Evolutionary conservation across 2,329 filamentous ascomycete genomes (phyloP), one percentile per base, ranked within the genome.

Genomic region (Didymella segeticola): DNA sequence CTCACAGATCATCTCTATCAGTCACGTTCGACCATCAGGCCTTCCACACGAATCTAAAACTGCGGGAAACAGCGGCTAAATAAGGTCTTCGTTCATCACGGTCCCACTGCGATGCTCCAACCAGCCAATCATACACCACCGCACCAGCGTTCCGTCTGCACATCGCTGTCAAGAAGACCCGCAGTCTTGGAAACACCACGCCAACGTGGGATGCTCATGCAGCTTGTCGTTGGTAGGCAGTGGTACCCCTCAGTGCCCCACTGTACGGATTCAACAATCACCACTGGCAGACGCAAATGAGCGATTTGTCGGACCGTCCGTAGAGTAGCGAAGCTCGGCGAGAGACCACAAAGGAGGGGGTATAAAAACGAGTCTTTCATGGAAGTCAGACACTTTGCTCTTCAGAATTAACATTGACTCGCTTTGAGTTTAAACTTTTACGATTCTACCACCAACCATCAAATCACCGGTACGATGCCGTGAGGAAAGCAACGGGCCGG

Each of bases 181-280:
- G 12, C 14, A 23, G 5, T n/a, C 19, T n/a, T 3, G 34, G n/a
- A 30, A 29, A 27, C 26, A 22, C 41, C 39, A 48, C 48, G n/a
- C n/a, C n/a, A n/a, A n/a, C n/a, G 43, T 25, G 25, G 29, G 39
- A 41, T 25, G 30, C 15, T 29, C 15, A 45, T 49, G 27, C 51
- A 37, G 29, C 51, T 46, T 49, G 39, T 30, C 36, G 27, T 26
- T 26, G 25, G 17, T 23, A 36, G 33, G 17, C 12, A 22, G 12
- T 9, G 19, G 23, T 43, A 36, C 51, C 51, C 51, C 51, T 54
- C 51, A 43, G 19, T 54, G 33, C 51, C 51, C 51, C 45, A 46
- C 51, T 27, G 33, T 34, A n/a, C n/a, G n/a, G n/a, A n/a, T n/a
- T n/a, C n/a, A n/a, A n/a, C n/a, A n/a, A n/a, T n/a, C n/a, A n/a